Conservation (phyloP, 2,329 filamentous ascomycete genomes). For the Arthrobotrys pseudoclavata region DNA sequence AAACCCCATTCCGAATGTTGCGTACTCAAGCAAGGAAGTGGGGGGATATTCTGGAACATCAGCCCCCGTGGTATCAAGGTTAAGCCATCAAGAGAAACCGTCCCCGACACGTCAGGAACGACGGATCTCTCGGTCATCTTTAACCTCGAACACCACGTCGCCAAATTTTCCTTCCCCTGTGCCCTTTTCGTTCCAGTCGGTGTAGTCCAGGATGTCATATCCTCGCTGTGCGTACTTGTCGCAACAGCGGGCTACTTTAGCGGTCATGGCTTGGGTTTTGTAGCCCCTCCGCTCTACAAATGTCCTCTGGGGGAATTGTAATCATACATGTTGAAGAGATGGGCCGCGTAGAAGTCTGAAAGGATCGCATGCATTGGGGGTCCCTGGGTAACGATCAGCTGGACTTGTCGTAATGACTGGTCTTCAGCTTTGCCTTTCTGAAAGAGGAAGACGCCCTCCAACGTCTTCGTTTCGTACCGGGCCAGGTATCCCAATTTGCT, state of each 20-base stretch:
- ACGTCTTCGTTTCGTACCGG: constrained; percentile 21
- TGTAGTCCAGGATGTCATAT: constrained; percentile 12
- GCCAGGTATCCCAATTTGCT: background rate
- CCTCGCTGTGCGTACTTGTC: constrained; percentile 19
- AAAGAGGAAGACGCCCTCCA: constrained; percentile 27
- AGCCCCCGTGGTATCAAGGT: constrained; percentile 29
- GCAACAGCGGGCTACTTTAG: background rate
- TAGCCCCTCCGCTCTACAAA: constrained; percentile 2
- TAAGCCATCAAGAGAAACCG: constrained; percentile 2
- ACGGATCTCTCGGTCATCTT: background rate
- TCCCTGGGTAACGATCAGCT: constrained; percentile 21
- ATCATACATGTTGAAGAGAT: constrained; percentile 37
- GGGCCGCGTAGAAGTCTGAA: constrained; percentile 29
- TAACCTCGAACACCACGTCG: constrained; percentile 1
- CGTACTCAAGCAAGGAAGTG: constrained; percentile 10
- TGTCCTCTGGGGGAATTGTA: constrained; percentile 34
- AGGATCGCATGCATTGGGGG: constrained; percentile 25
- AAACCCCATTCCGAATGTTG: constrained; percentile 27
- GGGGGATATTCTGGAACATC: constrained; percentile 1
- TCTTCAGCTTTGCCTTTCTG: background rate
- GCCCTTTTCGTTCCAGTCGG: background rate
- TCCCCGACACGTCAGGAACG: constrained; percentile 33
- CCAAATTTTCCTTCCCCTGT: background rate
- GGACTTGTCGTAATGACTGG: constrained; percentile 13
- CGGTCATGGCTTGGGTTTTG: constrained; percentile 12